Evolutionary conservation across 2,329 filamentous ascomycete species (phyloP).

Genomic region (Pseudonectria foliicola): DNA sequence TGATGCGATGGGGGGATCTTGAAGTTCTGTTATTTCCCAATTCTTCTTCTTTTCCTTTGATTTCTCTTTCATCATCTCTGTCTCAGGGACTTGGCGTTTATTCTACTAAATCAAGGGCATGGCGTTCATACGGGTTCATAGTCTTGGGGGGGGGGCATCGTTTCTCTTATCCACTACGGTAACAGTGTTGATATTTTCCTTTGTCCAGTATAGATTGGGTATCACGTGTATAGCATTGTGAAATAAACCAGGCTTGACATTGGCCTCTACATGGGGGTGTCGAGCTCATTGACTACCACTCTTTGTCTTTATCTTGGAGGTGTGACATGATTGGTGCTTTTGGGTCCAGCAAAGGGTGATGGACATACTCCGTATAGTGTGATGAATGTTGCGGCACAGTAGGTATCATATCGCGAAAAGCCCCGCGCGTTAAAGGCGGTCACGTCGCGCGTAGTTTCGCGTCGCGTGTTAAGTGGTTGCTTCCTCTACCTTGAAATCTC

Average conservation of each 20-base stretch:
- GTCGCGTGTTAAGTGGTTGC: constrained; percentile 29
- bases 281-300: too few species aligned
- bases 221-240: background rate
- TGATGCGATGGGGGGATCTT: too few species aligned
- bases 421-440: constrained; percentile 11
- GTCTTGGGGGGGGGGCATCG: too few species aligned
- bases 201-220: background rate
- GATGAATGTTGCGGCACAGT: constrained; percentile 19
- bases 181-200: background rate
- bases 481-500: constrained; percentile 9
- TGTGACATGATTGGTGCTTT: too few species aligned
- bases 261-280: too few species aligned
- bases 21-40: background rate
- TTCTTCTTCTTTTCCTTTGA: constrained; percentile 1
- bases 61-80: constrained; percentile 1
- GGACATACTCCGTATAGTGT: too few species aligned
- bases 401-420: constrained; percentile 30
- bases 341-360: too few species aligned
- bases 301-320: too few species aligned
- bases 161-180: background rate
- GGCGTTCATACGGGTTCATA: too few species aligned
- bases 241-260: too few species aligned
- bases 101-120: too few species aligned
- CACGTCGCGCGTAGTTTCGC: too few species aligned
- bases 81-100: background rate